Conservation (phyloP, 495 filamentous ascomycete species). For the Thermochaetoides thermophila region DNA sequence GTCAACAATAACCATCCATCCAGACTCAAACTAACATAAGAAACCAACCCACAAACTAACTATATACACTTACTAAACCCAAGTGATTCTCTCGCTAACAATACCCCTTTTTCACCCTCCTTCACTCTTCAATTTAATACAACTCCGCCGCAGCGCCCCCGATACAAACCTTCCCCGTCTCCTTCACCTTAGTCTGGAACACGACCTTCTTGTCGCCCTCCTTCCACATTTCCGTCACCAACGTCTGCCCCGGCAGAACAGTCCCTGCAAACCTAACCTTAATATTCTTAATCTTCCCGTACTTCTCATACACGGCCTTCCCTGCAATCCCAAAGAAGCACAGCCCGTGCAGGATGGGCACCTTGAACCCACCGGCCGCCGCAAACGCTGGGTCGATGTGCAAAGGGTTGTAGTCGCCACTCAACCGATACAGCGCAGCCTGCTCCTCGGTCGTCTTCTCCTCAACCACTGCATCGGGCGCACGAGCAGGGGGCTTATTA, state of each 20-base stretch:
- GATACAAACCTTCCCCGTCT: conserved; percentile 92
- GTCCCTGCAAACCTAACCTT: conserved; percentile 94
- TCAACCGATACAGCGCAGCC: conserved; percentile 86
- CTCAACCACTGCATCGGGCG: conserved; percentile 70
- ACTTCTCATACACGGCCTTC: conserved; percentile 78
- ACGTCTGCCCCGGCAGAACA: conserved; percentile 83
- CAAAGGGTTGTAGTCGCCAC: conserved; percentile 78
- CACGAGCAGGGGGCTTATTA: conserved; percentile 63
- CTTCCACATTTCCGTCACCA: conserved; percentile 98
- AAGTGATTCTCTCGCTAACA: no score
- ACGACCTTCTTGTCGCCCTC: conserved; percentile 66
- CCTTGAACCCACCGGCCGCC: conserved; percentile 91
- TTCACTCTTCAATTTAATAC: no score
- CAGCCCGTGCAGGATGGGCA: conserved; percentile 85
- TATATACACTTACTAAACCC: no score
- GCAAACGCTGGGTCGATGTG: conserved; percentile 92
- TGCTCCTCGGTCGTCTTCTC: conserved; percentile 87
- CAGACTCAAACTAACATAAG: no score
- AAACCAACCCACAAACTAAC: no score
- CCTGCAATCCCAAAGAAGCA: conserved; percentile 89
- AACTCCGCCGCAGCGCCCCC: conserved; percentile 78
- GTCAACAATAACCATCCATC: no score
- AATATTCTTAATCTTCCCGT: conserved; percentile 77
- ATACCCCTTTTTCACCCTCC: background rate
- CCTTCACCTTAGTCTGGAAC: conserved; percentile 88